phyloP scores from a whole-genome alignment of 306 rosid genomes.

The Malus sieversii region DNA sequence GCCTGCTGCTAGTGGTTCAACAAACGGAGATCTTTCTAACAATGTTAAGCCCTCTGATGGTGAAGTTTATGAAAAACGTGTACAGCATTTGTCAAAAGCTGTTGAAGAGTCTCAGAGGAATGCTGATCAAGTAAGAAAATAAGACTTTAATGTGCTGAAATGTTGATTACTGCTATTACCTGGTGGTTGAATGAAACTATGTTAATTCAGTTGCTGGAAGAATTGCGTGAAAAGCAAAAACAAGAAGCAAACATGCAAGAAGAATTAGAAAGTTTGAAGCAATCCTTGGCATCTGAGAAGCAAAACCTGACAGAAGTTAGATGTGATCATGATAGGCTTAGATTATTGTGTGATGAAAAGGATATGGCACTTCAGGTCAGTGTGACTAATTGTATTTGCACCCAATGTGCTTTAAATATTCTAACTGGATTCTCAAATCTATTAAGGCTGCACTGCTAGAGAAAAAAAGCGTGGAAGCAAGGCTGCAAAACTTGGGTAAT shows the following conservation, averaged over 20 bases:
- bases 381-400: constrained; percentile 9
- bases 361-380: constrained; percentile 75
- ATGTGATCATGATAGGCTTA: constrained; percentile 45
- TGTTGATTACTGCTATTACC: background rate
- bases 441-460: constrained; percentile 60
- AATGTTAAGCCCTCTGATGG: constrained; percentile 42
- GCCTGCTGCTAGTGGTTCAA: constrained; percentile 40
- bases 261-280: constrained; percentile 62
- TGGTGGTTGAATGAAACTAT: background rate
- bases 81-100: constrained; percentile 67
- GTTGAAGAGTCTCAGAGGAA: constrained; percentile 75
- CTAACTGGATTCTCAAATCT: constrained; percentile 19
- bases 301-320: constrained; percentile 46
- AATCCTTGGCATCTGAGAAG: constrained; percentile 52
- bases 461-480: constrained; percentile 63
- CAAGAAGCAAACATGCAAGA: constrained; percentile 50
- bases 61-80: constrained; percentile 55
- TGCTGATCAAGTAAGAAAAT: constrained; percentile 57
- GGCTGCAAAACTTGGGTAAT: constrained; percentile 52
- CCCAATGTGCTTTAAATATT: background rate
- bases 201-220: constrained; percentile 53
- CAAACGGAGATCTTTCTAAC: constrained; percentile 50
- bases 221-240: constrained; percentile 53
- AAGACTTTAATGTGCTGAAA: background rate
- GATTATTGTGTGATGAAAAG: constrained; percentile 50